Conservation (phyloP, 257 asterid species). For the Lantana camara region DNA sequence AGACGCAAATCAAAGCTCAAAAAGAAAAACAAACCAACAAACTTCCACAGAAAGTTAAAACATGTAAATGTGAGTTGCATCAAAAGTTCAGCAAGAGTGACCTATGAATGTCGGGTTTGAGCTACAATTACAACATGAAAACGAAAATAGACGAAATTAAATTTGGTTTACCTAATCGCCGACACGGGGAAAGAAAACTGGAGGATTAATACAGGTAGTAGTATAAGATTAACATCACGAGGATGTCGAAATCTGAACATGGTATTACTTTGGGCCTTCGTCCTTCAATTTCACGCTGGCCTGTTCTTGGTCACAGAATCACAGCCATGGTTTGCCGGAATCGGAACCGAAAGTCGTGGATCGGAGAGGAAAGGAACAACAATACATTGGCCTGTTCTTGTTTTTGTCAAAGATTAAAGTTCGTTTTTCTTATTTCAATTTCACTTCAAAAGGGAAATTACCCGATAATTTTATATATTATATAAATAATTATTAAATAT, state of each 20-base stretch:
- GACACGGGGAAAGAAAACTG: conserved; percentile 37
- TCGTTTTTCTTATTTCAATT: no score
- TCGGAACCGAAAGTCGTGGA: no score
- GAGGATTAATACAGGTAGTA: conserved; percentile 33
- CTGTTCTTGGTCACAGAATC: no score
- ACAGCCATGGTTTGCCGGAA: no score
- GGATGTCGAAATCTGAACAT: conserved; percentile 21
- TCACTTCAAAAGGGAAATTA: no score
- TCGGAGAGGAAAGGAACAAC: no score
- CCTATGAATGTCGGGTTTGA: not conserved
- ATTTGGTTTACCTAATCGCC: conserved; percentile 55
- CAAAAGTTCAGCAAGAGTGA: not conserved
- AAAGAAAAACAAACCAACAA: not conserved
- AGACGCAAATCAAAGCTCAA: conserved; percentile 14
- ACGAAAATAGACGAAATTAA: not conserved
- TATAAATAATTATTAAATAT: no score
- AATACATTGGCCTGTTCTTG: no score
- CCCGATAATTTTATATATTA: no score
- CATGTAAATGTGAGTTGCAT: not conserved
- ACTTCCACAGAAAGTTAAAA: conserved; percentile 1
- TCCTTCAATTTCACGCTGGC: no score
- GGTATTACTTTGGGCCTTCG: no score
- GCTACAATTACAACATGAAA: not conserved
- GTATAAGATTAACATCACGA: conserved; percentile 19
- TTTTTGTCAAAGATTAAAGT: no score